A percentile compares a stretch with the other conserved stretches of the same genome.
These are phyloP conservation scores for Colletotrichum noveboracense DNA, from an alignment of 2,329 filamentous ascomycete genomes.

Conservation along the genomic window DNA sequence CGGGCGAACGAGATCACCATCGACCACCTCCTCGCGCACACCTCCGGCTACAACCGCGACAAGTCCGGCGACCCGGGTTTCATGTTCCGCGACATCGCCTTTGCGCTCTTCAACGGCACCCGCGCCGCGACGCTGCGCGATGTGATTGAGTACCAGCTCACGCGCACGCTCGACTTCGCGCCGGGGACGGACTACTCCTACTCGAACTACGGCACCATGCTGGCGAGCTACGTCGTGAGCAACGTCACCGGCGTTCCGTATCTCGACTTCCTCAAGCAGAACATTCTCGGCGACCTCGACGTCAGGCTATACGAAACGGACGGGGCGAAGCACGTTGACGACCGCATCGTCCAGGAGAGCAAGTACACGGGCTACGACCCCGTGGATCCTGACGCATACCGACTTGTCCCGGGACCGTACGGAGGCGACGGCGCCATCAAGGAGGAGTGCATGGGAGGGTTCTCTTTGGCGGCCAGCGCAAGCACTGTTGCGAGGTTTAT, in stretches of 20 bases:
- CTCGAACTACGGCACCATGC: conserved; percentile 22
- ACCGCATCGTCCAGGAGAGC: conserved; percentile 20
- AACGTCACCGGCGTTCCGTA: conserved; percentile 15
- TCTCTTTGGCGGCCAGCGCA: conserved; percentile 17
- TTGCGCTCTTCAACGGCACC: background rate
- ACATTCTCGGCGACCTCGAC: conserved; percentile 11
- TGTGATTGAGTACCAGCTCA: conserved; percentile 22
- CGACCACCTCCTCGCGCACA: conserved; percentile 10
- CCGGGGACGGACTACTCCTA: background rate
- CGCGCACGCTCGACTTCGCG: conserved; percentile 11
- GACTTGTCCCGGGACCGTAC: background rate
- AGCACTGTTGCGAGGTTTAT: conserved; percentile 11
- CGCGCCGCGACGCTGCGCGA: conserved; percentile 18
- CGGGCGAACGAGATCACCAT: conserved; percentile 19
- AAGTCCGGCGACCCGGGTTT: conserved; percentile 4
- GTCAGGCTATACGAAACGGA: conserved; percentile 20
- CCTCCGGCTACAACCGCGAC: conserved; percentile 9
- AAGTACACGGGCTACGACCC: conserved; percentile 12
- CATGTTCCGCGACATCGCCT: conserved; percentile 12
- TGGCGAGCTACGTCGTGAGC: conserved; percentile 17
- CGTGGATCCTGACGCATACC: background rate
- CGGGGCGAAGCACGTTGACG: background rate
- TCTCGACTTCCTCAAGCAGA: conserved; percentile 2
- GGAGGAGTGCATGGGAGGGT: conserved; percentile 12
- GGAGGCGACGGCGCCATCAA: conserved; percentile 24